These are phyloP conservation scores for Penicillium sp. DNA, from an alignment of 2,329 filamentous ascomycete genomes.

Conservation along the genomic window DNA sequence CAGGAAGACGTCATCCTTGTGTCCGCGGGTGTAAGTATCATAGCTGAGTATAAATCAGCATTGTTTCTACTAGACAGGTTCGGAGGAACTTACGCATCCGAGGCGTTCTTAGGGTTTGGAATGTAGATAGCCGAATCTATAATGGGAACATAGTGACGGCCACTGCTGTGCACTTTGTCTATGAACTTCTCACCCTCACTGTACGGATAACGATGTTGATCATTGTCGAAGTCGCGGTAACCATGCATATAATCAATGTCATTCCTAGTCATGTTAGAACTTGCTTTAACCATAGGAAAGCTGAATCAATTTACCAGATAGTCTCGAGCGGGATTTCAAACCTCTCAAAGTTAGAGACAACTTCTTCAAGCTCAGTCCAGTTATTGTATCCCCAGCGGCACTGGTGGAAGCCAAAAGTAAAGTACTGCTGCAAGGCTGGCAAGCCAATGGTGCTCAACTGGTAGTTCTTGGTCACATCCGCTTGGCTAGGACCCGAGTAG, in stretches of 20 bases:
- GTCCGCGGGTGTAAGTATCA: slow-evolving; percentile 51
- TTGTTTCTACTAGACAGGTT: slow-evolving; percentile 2
- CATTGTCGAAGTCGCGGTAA: slow-evolving; percentile 60
- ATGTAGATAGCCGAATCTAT: slow-evolving; percentile 67
- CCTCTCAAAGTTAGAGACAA: slow-evolving; percentile 52
- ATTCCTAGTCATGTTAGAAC: slow-evolving; percentile 19
- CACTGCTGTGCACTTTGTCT: slow-evolving; percentile 50
- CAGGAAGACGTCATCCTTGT: slow-evolving; percentile 50
- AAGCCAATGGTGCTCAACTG: slow-evolving; percentile 65
- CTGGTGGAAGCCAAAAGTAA: slow-evolving; percentile 77
- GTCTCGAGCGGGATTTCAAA: slow-evolving; percentile 58
- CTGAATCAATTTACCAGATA: slow-evolving; percentile 37
- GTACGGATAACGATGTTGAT: slow-evolving; percentile 52
- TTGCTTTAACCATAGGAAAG: neutral
- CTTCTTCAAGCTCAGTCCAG: slow-evolving; percentile 63
- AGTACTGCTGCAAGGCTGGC: slow-evolving; percentile 78
- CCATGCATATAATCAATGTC: slow-evolving; percentile 60
- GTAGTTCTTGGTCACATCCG: slow-evolving; percentile 69
- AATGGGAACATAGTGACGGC: slow-evolving; percentile 61
- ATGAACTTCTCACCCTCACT: slow-evolving; percentile 53
- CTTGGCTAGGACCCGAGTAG: slow-evolving; percentile 68
- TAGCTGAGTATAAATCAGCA: slow-evolving; percentile 48
- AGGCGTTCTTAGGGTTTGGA: slow-evolving; percentile 67
- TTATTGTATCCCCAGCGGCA: slow-evolving; percentile 80
- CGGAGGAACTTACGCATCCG: slow-evolving; percentile 56